phyloP scores from a whole-genome alignment of 768 basidiomycete genomes.

The Lactarius indigo region DNA sequence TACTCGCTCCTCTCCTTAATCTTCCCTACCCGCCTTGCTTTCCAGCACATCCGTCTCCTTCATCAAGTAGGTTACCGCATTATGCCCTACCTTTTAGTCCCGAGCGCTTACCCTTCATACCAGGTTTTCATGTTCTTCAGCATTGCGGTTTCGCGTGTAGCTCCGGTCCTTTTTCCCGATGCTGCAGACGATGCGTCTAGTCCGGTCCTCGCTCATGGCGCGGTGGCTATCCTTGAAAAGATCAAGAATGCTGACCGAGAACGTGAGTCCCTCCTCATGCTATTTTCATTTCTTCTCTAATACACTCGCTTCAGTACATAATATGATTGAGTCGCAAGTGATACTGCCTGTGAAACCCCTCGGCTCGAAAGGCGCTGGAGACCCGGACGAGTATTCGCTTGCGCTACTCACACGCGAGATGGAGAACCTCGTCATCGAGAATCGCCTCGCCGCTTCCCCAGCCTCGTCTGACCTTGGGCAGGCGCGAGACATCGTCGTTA shows the following conservation, averaged over 20 bases:
- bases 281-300: neutral
- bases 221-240: conserved; percentile 14
- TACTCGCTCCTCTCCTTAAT: conserved; percentile 31
- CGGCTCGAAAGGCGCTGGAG: neutral
- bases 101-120: neutral
- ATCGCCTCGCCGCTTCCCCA: conserved; percentile 10
- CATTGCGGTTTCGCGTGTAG: conserved; percentile 66
- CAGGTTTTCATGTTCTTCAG: conserved; percentile 65
- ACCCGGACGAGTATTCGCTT: conserved; percentile 19
- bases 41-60: conserved; percentile 74
- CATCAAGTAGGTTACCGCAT: conserved; percentile 44
- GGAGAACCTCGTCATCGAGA: conserved; percentile 25
- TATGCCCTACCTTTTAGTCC: neutral
- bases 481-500: conserved; percentile 15
- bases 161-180: conserved; percentile 58
- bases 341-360: conserved; percentile 9
- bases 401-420: conserved; percentile 25
- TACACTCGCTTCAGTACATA: conserved; percentile 5
- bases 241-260: conserved; percentile 17
- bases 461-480: conserved; percentile 20
- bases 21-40: conserved; percentile 64
- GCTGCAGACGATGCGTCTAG: conserved; percentile 11
- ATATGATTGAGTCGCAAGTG: conserved; percentile 12
- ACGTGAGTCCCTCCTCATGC: conserved; percentile 1
- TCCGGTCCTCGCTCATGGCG: conserved; percentile 4